Percentiles rank a stretch among this genome's conserved stretches.
These are phyloP conservation scores for Micromonas pusilla DNA, from an alignment of 139 green algal species.

Conservation along the genomic window DNA sequence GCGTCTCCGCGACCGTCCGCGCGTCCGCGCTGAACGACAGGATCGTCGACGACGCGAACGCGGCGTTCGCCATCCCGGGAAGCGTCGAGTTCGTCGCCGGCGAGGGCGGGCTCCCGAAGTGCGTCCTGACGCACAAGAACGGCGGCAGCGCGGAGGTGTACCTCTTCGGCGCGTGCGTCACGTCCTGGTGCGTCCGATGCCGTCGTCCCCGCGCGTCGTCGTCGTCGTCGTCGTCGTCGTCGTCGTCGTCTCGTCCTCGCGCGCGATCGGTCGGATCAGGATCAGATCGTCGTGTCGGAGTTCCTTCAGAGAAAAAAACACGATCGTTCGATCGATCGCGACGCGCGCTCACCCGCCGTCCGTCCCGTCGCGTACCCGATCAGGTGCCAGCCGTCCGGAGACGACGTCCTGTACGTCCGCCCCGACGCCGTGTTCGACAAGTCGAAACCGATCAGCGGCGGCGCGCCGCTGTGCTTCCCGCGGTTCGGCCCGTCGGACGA, in stretches of 20 bases:
- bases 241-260: too few relatives aligned
- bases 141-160: conserved; percentile 60
- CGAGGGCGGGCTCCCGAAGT: conserved; percentile 12
- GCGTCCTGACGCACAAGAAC: conserved; percentile 27
- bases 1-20: not conserved
- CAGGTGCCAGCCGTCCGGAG: conserved; percentile 40
- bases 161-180: conserved; percentile 78
- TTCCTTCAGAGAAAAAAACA: too few relatives aligned
- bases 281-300: too few relatives aligned
- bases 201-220: too few relatives aligned
- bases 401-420: conserved; percentile 90
- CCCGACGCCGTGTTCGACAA: conserved; percentile 93
- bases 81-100: conserved; percentile 19
- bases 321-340: too few relatives aligned
- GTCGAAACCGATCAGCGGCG: conserved; percentile 63
- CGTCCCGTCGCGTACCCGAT: not conserved
- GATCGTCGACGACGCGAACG: not conserved
- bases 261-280: too few relatives aligned
- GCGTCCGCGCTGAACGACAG: not conserved
- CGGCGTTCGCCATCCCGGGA: not conserved
- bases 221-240: too few relatives aligned
- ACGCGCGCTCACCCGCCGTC: not conserved
- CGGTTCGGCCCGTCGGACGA: conserved; percentile 81
- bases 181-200: conserved; percentile 77
- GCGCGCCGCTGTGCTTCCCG: conserved; percentile 95